Evolutionary conservation across 305 asterid genomes (phyloP).

Genomic region (Ilex paraguariensis): DNA sequence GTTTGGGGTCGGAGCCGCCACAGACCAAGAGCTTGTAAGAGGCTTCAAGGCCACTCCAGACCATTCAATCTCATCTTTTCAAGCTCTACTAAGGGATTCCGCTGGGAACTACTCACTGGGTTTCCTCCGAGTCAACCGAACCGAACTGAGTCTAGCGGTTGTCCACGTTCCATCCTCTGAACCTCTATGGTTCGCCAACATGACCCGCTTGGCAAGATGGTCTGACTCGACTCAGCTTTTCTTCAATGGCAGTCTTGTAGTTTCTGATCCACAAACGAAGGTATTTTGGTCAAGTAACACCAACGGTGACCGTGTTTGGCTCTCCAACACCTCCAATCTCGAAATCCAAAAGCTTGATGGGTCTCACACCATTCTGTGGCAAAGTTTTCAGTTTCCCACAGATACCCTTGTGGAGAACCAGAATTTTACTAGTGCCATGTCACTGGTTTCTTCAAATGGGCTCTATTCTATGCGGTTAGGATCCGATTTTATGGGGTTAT

Average conservation of each 20-base stretch:
- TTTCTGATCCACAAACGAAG: slow-evolving; percentile 56
- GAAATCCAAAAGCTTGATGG: slow-evolving; percentile 27
- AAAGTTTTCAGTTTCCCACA: slow-evolving; percentile 71
- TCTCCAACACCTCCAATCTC: slow-evolving; percentile 68
- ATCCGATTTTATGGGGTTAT: slow-evolving; percentile 50
- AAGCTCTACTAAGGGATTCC: slow-evolving; percentile 54
- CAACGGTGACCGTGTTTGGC: slow-evolving; percentile 57
- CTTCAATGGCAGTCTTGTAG: slow-evolving; percentile 70
- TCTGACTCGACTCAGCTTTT: slow-evolving; percentile 34
- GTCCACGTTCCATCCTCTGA: slow-evolving; percentile 61
- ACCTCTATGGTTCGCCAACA: slow-evolving; percentile 53
- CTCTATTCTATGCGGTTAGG: slow-evolving; percentile 75
- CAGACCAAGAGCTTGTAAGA: slow-evolving; percentile 23
- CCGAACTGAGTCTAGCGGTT: slow-evolving; percentile 44
- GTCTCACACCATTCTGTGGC: slow-evolving; percentile 37
- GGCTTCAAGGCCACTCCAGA: slow-evolving; percentile 49
- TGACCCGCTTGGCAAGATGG: slow-evolving; percentile 51
- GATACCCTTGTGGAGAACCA: slow-evolving; percentile 86
- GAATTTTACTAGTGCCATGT: slow-evolving; percentile 61
- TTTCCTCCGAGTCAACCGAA: slow-evolving; percentile 50
- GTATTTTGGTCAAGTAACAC: slow-evolving; percentile 74
- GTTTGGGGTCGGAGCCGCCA: slow-evolving; percentile 25
- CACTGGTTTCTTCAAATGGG: slow-evolving; percentile 59
- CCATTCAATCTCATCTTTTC: slow-evolving; percentile 34
- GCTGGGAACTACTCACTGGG: slow-evolving; percentile 69